Evolutionary conservation across 1,139 yeast species (phyloP).

Genomic region (Scheffersomyces segobiensis): DNA sequence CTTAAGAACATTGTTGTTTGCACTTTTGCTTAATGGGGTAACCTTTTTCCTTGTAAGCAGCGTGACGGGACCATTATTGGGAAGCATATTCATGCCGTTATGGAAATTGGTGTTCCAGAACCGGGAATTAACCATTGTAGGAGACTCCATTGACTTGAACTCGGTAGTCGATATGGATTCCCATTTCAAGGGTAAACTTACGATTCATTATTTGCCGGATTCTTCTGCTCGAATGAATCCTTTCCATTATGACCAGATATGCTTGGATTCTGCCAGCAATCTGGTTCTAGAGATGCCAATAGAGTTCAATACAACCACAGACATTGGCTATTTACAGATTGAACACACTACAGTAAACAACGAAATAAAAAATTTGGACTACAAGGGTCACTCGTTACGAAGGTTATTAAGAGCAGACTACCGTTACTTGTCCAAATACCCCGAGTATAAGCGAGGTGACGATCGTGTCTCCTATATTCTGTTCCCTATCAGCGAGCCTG

Average conservation of each 20-base stretch:
- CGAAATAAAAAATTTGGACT: slow-evolving; percentile 49
- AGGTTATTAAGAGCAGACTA: slow-evolving; percentile 45
- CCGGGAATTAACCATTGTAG: slow-evolving; percentile 71
- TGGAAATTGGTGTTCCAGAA: slow-evolving; percentile 49
- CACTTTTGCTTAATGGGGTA: slow-evolving; percentile 32
- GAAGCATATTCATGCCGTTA: slow-evolving; percentile 35
- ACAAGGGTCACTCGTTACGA: slow-evolving; percentile 56
- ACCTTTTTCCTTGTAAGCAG: slow-evolving; percentile 48
- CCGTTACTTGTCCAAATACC: slow-evolving; percentile 28
- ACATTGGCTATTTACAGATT: slow-evolving; percentile 67
- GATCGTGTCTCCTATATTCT: slow-evolving; percentile 48
- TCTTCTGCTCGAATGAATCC: slow-evolving; percentile 87
- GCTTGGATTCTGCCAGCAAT: slow-evolving; percentile 46
- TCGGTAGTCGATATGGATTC: slow-evolving; percentile 59
- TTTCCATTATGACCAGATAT: slow-evolving; percentile 54
- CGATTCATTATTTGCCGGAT: slow-evolving; percentile 88
- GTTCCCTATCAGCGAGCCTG: slow-evolving; percentile 66
- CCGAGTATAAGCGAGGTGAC: slow-evolving; percentile 24
- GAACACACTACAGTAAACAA: slow-evolving; percentile 60
- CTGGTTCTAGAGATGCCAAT: slow-evolving; percentile 57
- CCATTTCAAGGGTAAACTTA: slow-evolving; percentile 82
- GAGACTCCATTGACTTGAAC: slow-evolving; percentile 46
- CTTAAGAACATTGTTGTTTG: slow-evolving; percentile 47
- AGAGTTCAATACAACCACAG: slow-evolving; percentile 77
- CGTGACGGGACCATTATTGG: slow-evolving; percentile 34